Evolutionary conservation across 129 eudicot genomes (phyloP).

Genomic region (Calendula officinalis): DNA sequence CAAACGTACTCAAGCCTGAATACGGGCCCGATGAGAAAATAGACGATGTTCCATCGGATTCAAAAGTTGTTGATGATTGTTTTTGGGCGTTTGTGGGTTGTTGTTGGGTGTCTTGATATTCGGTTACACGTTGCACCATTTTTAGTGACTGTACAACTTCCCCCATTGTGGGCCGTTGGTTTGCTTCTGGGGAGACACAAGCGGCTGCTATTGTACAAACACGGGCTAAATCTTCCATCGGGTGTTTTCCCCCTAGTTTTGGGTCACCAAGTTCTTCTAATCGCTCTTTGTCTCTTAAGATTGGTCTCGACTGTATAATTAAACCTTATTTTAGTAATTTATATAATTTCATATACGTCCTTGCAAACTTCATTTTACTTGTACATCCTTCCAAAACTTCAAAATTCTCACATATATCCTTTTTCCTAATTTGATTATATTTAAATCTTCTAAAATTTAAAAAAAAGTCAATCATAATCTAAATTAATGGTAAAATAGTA

Average conservation of each 20-base stretch:
- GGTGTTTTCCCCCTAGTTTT: conserved; percentile 74
- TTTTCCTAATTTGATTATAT: too few species aligned
- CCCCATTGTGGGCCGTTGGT: conserved; percentile 96
- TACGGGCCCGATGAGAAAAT: conserved; percentile 95
- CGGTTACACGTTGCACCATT: conserved; percentile 88
- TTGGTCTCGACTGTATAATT: conserved; percentile 74
- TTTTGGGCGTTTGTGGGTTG: conserved; percentile 47
- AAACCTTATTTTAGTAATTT: background rate
- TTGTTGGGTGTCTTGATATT: conserved; percentile 51
- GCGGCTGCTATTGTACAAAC: conserved; percentile 99
- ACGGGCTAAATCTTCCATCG: conserved; percentile 77
- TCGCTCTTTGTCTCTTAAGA: conserved; percentile 83
- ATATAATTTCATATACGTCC: too few species aligned
- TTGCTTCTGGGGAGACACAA: conserved; percentile 92
- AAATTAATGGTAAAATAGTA: too few species aligned
- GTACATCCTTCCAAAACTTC: too few species aligned
- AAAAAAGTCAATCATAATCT: too few species aligned
- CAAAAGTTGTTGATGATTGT: conserved; percentile 87
- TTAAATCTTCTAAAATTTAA: too few species aligned
- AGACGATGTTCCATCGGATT: conserved; percentile 89
- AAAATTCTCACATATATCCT: too few species aligned
- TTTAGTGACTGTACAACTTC: conserved; percentile 98
- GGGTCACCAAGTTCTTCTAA: conserved; percentile 85
- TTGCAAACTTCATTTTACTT: too few species aligned
- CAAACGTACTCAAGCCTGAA: conserved; percentile 86